phyloP scores from a whole-genome alignment of 495 filamentous ascomycete genomes.

The Tuber brumale region DNA sequence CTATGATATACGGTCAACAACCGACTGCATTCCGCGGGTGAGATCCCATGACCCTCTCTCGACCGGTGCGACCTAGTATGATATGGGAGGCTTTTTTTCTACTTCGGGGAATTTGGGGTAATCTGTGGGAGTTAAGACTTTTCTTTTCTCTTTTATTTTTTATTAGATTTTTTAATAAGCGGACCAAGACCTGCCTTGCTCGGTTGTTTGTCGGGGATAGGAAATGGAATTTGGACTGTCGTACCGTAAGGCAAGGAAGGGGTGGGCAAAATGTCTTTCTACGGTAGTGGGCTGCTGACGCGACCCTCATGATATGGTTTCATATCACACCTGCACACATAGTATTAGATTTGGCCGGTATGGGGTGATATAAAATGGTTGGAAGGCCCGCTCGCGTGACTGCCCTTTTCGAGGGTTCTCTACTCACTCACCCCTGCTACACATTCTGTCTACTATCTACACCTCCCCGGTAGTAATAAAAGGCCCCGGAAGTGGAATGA shows the following conservation, averaged over 20 bases:
- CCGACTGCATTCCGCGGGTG: not conserved
- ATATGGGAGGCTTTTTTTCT: not conserved
- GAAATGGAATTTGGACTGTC: not conserved
- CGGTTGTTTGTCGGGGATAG: not conserved
- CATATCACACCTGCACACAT: not conserved
- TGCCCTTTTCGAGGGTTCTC: not conserved
- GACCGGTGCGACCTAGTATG: not conserved
- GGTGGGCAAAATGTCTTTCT: not conserved
- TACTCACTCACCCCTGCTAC: not conserved
- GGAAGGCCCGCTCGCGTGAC: not conserved
- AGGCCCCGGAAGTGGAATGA: not conserved
- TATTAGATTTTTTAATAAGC: too few species aligned
- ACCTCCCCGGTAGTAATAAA: not conserved
- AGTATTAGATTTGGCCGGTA: not conserved
- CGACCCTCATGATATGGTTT: not conserved
- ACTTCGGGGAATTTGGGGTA: too few species aligned
- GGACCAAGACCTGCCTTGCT: not conserved
- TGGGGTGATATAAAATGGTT: not conserved
- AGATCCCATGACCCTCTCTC: not conserved
- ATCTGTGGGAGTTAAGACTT: not conserved
- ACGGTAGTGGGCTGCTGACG: not conserved
- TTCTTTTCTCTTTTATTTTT: not conserved
- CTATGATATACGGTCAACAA: not conserved
- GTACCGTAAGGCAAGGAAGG: not conserved
- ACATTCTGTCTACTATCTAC: not conserved